Percentiles rank a stretch among this genome's conserved stretches.
These are phyloP conservation scores for Metschnikowia orientalis DNA, from an alignment of 805 yeast genomes.

Conservation along the genomic window DNA sequence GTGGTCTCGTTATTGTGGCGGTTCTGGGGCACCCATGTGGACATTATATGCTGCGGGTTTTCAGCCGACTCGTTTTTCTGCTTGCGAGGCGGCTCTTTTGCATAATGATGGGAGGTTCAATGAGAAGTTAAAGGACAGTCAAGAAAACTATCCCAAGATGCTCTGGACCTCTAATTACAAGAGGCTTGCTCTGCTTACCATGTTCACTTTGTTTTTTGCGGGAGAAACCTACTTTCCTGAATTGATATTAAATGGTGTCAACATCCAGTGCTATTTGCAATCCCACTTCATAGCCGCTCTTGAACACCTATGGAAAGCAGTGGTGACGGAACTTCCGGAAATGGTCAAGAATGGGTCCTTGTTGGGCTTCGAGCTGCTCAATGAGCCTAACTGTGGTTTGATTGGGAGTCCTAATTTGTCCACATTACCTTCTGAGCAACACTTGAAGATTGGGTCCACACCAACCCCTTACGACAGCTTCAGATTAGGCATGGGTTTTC, in stretches of 20 bases:
- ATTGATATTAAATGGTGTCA: conserved; percentile 61
- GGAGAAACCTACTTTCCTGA: conserved; percentile 77
- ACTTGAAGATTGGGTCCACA: conserved; percentile 70
- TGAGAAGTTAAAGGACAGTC: conserved; percentile 30
- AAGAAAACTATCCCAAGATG: conserved; percentile 71
- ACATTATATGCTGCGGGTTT: conserved; percentile 85
- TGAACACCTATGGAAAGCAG: conserved; percentile 29
- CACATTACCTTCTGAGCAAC: conserved; percentile 54
- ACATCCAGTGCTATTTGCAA: conserved; percentile 78
- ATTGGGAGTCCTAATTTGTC: conserved; percentile 58
- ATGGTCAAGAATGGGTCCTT: conserved; percentile 45
- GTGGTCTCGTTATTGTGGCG: conserved; percentile 87
- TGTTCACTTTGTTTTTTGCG: conserved; percentile 83
- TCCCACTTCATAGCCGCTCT: conserved; percentile 54
- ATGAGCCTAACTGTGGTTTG: conserved; percentile 80
- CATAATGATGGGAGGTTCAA: conserved; percentile 49
- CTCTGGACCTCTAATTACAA: conserved; percentile 87
- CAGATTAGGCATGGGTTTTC: conserved; percentile 72
- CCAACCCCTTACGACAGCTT: conserved; percentile 79
- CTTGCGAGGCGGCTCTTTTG: conserved; percentile 74
- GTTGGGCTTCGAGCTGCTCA: conserved; percentile 78
- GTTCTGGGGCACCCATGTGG: conserved; percentile 94
- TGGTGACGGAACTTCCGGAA: conserved; percentile 25
- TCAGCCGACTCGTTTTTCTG: conserved; percentile 66
- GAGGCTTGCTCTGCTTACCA: conserved; percentile 67